Evolutionary conservation across 495 filamentous ascomycete species (phyloP), one percentile per base, ranked within the genome.

Genomic region (Penicillium parvum): DNA sequence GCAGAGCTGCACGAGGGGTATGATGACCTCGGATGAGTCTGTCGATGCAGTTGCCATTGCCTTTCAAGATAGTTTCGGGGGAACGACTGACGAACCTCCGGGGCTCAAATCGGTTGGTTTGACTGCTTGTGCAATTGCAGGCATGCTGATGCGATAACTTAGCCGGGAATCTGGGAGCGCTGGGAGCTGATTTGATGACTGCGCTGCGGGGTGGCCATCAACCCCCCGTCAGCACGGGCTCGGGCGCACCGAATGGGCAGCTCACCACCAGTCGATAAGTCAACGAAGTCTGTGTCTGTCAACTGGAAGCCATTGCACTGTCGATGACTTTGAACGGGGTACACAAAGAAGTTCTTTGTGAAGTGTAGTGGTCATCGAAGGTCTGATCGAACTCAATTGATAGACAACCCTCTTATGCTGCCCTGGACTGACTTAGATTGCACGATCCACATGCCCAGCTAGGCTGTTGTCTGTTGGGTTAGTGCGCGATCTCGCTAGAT

Each of bases 351-450:
- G 11, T 11, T 27, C 23, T 27, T 11, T 17, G n/a, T n/a, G n/a
- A n/a, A n/a, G n/a, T n/a, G n/a, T n/a, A n/a, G n/a, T n/a, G n/a
- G n/a, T n/a, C n/a, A n/a, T n/a, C n/a, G n/a, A n/a, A 32, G 10
- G 16, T 18, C 19, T 22, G 8, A 27, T 42, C 35, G 46, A 56
- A 56, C 27, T 53, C 50, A 50, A 40, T 49, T 55, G 33, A 7
- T 32, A 20, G 29, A 29, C 15, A 26, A 27, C 22, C 17, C 20
- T 42, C 50, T 29, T 38, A 45, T 32, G 25, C 17, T 50, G 39
- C 43, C 47, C 40, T 39, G 37, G 42, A 42, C 27, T 32, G 44
- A 46, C 40, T 44, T 45, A 37, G 43, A 54, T 46, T 46, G 43
- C 43, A 30, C 6, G 45, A 26, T 49, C 50, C 50, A 53, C 45